Evolutionary conservation across 306 rosid species (phyloP), one percentile per base, ranked within the genome.

Genomic region (Corylus avellana): DNA sequence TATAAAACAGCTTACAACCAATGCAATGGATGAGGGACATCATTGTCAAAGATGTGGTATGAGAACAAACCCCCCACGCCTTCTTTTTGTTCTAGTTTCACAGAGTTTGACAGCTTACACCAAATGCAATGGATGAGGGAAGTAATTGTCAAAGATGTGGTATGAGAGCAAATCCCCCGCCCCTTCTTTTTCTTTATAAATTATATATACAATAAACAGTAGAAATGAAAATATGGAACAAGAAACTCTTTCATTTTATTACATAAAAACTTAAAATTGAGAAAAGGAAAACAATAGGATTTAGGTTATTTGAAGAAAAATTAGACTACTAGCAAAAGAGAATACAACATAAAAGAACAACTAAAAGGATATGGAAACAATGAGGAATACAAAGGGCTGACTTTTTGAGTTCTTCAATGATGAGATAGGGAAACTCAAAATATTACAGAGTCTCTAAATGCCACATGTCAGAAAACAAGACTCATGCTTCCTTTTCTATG

Each of bases 331-430:
- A 37, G 14, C 49, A 35, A 66, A 17, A 37, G 48, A 63, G n/a
- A 63, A 29, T 29, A 63, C 29, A 35, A 35, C 46, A 14, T 63
- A 63, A 64, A 64, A 14, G 66, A 25, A 17, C 22, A 64, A 16
- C 44, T 2, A n/a, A n/a, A 56, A 64, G n/a, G 70, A 59, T 25
- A 29, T 11, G 12, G 32, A 59, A 59, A 59, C 66, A 22, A 11
- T 0, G 37, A 59, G 32, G 46, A 42, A 42, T 35, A 35, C 47
- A 35, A 35, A 1, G 46, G 20, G 47, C 35, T 64, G 22, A 64
- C 70, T 17, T 64, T 37, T 59, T 59, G 46, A 64, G 70, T 64
- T 35, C 48, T 35, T 64, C 70, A 64, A 37, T 32, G n/a, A 64
- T 7, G 25, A 32, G 70, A 17, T 64, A 8, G 70, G 48, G 32